Conservation (phyloP, 371 early-diverging fungal species). For the Apophysomyces sp. region DNA sequence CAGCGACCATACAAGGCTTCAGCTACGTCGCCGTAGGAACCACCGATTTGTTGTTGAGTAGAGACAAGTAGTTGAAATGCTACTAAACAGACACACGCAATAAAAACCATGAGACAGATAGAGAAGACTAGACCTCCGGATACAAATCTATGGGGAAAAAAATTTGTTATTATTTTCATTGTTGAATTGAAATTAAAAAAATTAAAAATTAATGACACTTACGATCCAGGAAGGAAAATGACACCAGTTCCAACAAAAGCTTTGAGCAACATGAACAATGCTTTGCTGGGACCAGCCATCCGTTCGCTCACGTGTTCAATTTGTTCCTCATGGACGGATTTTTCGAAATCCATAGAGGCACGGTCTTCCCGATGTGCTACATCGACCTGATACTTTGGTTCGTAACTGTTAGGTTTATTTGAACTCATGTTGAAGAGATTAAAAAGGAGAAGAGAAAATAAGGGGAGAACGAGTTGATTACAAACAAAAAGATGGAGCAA, state of each 20-base stretch:
- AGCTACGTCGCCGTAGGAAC: conserved; percentile 83
- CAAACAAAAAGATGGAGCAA: neutral
- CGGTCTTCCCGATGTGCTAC: conserved; percentile 11
- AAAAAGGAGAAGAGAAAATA: neutral
- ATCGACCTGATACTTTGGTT: conserved; percentile 11
- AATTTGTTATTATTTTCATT: neutral
- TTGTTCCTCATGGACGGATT: conserved; percentile 13
- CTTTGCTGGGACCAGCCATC: conserved; percentile 60
- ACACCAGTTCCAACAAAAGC: conserved; percentile 79
- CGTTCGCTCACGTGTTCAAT: conserved; percentile 30
- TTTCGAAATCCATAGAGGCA: conserved; percentile 14
- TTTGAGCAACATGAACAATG: conserved; percentile 75
- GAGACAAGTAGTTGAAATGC: conserved; percentile 34
- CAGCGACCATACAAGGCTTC: conserved; percentile 65
- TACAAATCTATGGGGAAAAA: conserved; percentile 42
- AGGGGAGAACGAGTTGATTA: neutral
- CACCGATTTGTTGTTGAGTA: conserved; percentile 48
- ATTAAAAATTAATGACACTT: neutral
- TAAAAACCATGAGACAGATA: conserved; percentile 29
- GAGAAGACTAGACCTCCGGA: conserved; percentile 42
- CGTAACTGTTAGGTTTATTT: conserved; percentile 3
- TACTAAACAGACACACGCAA: conserved; percentile 27
- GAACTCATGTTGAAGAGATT: neutral
- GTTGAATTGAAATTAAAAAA: neutral
- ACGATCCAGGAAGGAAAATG: conserved; percentile 36